Evolutionary conservation across 1,139 yeast genomes (phyloP).

Genomic region (Debaryomyces psychrophilus): DNA sequence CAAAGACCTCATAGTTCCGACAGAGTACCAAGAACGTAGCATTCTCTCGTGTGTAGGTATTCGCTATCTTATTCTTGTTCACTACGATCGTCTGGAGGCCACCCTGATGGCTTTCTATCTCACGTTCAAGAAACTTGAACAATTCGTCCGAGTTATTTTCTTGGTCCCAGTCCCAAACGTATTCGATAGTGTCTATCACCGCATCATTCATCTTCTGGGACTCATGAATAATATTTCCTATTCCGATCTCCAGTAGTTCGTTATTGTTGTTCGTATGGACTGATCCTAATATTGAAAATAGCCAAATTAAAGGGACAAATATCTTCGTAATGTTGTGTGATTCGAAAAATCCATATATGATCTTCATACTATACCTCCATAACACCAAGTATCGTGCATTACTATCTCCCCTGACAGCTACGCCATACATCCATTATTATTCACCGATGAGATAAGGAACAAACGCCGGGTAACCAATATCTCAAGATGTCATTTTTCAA

Average conservation of each 20-base stretch:
- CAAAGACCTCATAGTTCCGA: constrained; percentile 66
- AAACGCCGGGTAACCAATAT: constrained; percentile 2
- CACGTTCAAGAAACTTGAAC: background rate
- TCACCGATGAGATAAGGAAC: background rate
- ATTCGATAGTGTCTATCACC: background rate
- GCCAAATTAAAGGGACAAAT: background rate
- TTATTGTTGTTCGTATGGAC: background rate
- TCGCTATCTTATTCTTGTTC: constrained; percentile 5
- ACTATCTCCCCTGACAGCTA: background rate
- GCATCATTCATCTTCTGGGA: background rate
- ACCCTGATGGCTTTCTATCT: background rate
- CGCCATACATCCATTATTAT: background rate
- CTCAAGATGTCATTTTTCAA: constrained; percentile 2
- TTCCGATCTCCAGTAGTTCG: background rate
- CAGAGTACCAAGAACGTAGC: constrained; percentile 79
- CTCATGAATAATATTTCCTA: background rate
- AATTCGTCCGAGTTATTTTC: background rate
- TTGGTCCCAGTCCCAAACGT: background rate
- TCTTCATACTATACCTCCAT: background rate
- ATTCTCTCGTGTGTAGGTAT: constrained; percentile 17
- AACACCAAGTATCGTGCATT: background rate
- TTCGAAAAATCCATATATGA: background rate
- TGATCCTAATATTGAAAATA: background rate
- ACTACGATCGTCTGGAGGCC: constrained; percentile 9
- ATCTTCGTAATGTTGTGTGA: background rate